phyloP scores from a whole-genome alignment of 352 stramenopile species.

The Globisporangium carolinianum region DNA sequence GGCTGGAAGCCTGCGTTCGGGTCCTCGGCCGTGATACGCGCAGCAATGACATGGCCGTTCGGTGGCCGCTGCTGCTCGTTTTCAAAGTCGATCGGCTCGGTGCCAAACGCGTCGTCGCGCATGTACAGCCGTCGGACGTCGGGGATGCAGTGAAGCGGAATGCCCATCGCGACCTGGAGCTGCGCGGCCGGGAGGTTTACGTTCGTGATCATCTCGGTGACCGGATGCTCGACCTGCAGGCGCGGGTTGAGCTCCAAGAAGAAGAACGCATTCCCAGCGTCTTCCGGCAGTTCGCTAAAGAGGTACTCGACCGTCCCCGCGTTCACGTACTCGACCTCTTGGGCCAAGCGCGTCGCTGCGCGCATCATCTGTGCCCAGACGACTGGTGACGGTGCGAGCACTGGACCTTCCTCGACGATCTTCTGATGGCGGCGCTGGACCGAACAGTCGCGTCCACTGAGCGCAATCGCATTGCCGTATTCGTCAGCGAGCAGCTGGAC shows the following conservation, averaged over 20 bases:
- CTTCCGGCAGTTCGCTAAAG: constrained; percentile 92
- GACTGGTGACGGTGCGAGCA: constrained; percentile 89
- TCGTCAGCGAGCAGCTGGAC: constrained; percentile 98
- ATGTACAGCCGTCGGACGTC: constrained; percentile 97
- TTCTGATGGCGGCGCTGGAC: constrained; percentile 99
- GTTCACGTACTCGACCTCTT: constrained; percentile 99
- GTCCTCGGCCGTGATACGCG: constrained; percentile 99
- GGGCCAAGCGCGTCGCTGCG: constrained; percentile 94
- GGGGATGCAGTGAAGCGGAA: constrained; percentile 97
- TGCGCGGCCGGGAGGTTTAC: constrained; percentile 97
- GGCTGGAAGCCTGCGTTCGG: constrained; percentile 99
- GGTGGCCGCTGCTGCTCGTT: constrained; percentile 69
- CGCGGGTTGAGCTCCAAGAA: constrained; percentile 99
- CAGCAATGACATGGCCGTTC: constrained; percentile 96
- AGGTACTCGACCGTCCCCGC: constrained; percentile 99
- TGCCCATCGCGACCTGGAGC: constrained; percentile 99
- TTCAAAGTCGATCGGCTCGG: constrained; percentile 95
- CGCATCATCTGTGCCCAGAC: constrained; percentile 98
- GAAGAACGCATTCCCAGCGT: constrained; percentile 94
- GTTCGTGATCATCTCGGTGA: constrained; percentile 99
- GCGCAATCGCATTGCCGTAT: constrained; percentile 97
- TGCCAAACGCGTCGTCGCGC: constrained; percentile 91
- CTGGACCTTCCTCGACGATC: constrained; percentile 99
- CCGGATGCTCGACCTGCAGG: constrained; percentile 98
- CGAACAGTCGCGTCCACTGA: constrained; percentile 99